Base-by-base conservation (phyloP, 495 filamentous ascomycete species). In the Daldinia bambusicola region DNA sequence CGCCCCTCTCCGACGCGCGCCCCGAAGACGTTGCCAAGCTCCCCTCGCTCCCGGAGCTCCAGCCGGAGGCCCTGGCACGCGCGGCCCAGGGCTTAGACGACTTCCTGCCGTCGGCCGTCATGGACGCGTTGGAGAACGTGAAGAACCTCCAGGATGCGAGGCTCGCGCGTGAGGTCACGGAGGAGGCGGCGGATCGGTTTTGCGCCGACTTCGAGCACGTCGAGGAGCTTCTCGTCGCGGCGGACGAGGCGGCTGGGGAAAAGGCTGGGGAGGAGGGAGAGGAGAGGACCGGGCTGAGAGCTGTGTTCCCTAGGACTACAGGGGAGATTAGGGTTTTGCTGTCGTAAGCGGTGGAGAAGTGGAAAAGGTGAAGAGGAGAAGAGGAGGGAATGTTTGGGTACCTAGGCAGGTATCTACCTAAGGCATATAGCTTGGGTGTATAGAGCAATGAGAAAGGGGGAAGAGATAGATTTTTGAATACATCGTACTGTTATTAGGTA, bases 161-260 rank as follows among this genome's bases (percentile, higher is more conserved):
- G 66, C 81, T 97, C 48, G 89, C 90, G 14, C 87, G 90, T 43
- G 86, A 90, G 50, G 86, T 97, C 37, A 94, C 91, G 1, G 91
- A 95, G 71, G 89, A 93, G 72, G 95, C 94, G 0, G 93, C 94
- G 0, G 91, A 92, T 70, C 85, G 83, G 59, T 98, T 99, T 80
- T 96, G 94, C 68, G 89, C 89, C 16, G 93, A 97, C 71, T 99
- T 99, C 79, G 93, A 95, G 81, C 90, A 90, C 65, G 85, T 98
- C 4, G 95, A 99, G 79, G 90, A 81, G 61, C 77, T 84, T 66
- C 69, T 86, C 12, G 76, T 83, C 20, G 71, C 79, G 14, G 79
- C 78, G 30, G 85, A 87, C 61, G 83, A 84, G 72, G 8, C 79
- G 56, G 78, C 77, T 26, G 83, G 61, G 51, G 69, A 83, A 20